Conservation (phyloP, 129 eudicot species). For the Pulicaria dysenterica region DNA sequence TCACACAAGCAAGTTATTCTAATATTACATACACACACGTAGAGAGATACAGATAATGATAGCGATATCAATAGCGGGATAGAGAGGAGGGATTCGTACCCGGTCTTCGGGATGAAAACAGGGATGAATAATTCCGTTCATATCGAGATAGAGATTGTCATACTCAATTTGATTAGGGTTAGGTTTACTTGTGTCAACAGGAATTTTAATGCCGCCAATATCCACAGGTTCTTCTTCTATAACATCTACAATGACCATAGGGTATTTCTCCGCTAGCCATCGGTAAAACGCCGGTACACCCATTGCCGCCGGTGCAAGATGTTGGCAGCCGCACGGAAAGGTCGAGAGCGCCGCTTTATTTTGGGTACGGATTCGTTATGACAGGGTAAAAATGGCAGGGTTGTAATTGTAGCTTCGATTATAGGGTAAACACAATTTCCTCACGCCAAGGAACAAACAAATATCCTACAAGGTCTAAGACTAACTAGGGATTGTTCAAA, state of each 20-base stretch:
- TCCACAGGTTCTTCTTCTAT: slow-evolving; percentile 44
- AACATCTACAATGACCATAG: slow-evolving; percentile 42
- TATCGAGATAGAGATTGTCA: slow-evolving; percentile 51
- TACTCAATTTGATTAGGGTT: slow-evolving; percentile 50
- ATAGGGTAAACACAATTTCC: background rate
- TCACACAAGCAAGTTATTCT: background rate
- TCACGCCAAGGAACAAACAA: too few species aligned
- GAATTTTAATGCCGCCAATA: slow-evolving; percentile 37
- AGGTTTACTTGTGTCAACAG: slow-evolving; percentile 44
- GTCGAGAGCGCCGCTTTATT: slow-evolving; percentile 27
- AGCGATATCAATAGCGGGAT: background rate
- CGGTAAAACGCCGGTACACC: slow-evolving; percentile 57
- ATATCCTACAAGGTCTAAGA: too few species aligned
- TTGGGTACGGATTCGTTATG: slow-evolving; percentile 11
- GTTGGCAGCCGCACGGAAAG: background rate
- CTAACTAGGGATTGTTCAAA: too few species aligned
- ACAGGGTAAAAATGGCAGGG: slow-evolving; percentile 17
- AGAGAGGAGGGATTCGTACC: background rate
- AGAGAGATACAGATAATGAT: background rate
- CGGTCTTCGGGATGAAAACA: slow-evolving; percentile 57
- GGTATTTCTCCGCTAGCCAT: slow-evolving; percentile 55
- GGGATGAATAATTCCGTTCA: slow-evolving; percentile 55
- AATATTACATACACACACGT: background rate
- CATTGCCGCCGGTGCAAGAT: slow-evolving; percentile 28
- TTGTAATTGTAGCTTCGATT: slow-evolving; percentile 10